These are phyloP conservation scores for Apiotrichum siamense DNA, from an alignment of 1,284 basidiomycete genomes.

Conservation along the genomic window DNA sequence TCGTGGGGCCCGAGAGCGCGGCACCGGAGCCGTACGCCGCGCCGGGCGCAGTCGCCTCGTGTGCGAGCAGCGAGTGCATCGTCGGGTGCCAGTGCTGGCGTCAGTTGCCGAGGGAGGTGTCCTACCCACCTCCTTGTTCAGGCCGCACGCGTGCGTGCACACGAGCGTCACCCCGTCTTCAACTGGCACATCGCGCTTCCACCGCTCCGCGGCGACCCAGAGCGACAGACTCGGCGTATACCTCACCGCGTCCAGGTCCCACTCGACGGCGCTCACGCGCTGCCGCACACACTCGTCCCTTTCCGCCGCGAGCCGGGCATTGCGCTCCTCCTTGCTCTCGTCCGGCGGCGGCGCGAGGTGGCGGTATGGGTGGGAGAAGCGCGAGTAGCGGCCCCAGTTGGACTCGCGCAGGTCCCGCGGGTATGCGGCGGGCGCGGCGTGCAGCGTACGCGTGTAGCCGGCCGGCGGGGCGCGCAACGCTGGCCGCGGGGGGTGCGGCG, in stretches of 20 bases:
- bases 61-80: constrained; percentile 49
- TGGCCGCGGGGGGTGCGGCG: constrained; percentile 4
- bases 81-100: constrained; percentile 57
- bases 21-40: constrained; percentile 2
- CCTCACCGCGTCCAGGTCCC: constrained; percentile 4
- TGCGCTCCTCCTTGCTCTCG: constrained; percentile 34
- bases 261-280: constrained; percentile 4
- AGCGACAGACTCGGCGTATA: constrained; percentile 45
- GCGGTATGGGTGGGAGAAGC: constrained; percentile 19
- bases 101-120: not conserved
- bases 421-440: constrained; percentile 66
- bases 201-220: constrained; percentile 26
- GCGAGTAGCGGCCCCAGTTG: constrained; percentile 21
- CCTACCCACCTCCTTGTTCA: constrained; percentile 66
- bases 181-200: constrained; percentile 15
- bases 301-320: constrained; percentile 13
- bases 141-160: constrained; percentile 71
- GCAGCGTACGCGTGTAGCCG: constrained; percentile 55
- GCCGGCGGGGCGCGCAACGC: constrained; percentile 28
- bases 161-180: constrained; percentile 59
- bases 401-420: constrained; percentile 50
- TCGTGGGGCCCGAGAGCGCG: not conserved
- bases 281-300: constrained; percentile 4
- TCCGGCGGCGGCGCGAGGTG: not conserved
- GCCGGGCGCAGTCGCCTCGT: not conserved